Evolutionary conservation across 2,329 filamentous ascomycete species (phyloP), one percentile per base, ranked within the genome.

Genomic region (Lachnellula willkommii): DNA sequence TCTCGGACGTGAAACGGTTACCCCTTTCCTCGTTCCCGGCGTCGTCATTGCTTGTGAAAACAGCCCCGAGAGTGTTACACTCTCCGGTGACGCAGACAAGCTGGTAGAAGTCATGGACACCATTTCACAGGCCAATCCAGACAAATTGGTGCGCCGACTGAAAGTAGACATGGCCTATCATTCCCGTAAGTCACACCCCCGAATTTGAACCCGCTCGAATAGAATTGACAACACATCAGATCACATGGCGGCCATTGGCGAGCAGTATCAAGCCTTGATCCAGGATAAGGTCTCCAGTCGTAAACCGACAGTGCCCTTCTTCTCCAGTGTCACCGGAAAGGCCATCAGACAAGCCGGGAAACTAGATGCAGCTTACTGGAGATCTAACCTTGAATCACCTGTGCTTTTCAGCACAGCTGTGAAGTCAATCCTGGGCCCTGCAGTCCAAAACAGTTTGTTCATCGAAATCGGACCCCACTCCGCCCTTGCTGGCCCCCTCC

Each of bases 291-390:
- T 56, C 14, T n/a, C 28, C n/a, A 32, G 24, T 17, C 39, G 20
- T n/a, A n/a, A 48, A 42, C 54, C 51, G 6, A 40, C 17, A 43
- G 35, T 57, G 15, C 57, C 60, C 12, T 56, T 63, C 28, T 54
- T 50, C 22, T 62, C 52, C 8, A 59, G 59, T 24, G 60, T 63
- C 4, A 57, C 43, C 4, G 55, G 54, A 7, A 52, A 51, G 26
- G 17, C 22, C 35, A 37, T 59, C 35, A 39, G 32, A 3, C 35
- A 39, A 1, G 40, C n/a, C 5, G 26, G 20, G 2, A 48, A 53
- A 4, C 42, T 64, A 2, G 53, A 51, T n/a, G 35, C 54, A 11
- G 26, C 36, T 4, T 80, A 80, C 60, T 80, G 77, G 77, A n/a
- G 32, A 12, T 5, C 26, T 6, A 63, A 63, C 28, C 14, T 63